Evolutionary conservation across 2,329 filamentous ascomycete genomes (phyloP), one percentile per base, ranked within the genome.

Genomic region (Bertia moriformis): DNA sequence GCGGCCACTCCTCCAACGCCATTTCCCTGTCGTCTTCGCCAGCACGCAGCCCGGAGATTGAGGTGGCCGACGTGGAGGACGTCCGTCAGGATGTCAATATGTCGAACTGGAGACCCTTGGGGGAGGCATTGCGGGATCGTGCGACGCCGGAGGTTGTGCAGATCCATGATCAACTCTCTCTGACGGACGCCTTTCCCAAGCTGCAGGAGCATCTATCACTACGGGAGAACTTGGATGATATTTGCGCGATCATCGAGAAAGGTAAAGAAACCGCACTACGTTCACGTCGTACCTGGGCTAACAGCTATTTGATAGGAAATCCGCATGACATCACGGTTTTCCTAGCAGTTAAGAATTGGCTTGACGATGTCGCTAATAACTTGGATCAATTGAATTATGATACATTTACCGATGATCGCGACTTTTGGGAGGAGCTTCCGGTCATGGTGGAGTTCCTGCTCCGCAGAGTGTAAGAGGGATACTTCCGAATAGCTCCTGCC

Each of bases 41-140:
- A 12, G 51, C 56, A 15, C 55, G 56, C 33, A 66, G 62, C 39
- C 62, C 61, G 10, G 58, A 64, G 40, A 67, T 67, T 20, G 64
- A 69, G 48, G 61, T 66, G 14, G 61, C 63, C 4, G 62, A 66
- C 33, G 49, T 59, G 14, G 65, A 68, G 49, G 66, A 67, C 41
- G 62, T 63, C 47, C 60, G 63, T 39, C 60, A 66, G 45, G 61
- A 66, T 39, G 56, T 60, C 2, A 58, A 58, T 19, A 55, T 56
- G 15, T 61, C 62, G 5, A 61, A 50, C 43, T 67, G 63, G 64
- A 56, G 51, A 41, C 49, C 53, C 3, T 42, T 62, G 39, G 56
- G 49, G 12, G 57, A 56, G 22, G 52, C 50, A 12, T 38, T 58
- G 36, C 53, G 51, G 29, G 52, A 56, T 10, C 49, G 49, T 4